A percentile compares a stretch with the other conserved stretches of the same genome.
phyloP scores from a whole-genome alignment of 2,329 filamentous ascomycete species.

The Aspergillus luchuensis region DNA sequence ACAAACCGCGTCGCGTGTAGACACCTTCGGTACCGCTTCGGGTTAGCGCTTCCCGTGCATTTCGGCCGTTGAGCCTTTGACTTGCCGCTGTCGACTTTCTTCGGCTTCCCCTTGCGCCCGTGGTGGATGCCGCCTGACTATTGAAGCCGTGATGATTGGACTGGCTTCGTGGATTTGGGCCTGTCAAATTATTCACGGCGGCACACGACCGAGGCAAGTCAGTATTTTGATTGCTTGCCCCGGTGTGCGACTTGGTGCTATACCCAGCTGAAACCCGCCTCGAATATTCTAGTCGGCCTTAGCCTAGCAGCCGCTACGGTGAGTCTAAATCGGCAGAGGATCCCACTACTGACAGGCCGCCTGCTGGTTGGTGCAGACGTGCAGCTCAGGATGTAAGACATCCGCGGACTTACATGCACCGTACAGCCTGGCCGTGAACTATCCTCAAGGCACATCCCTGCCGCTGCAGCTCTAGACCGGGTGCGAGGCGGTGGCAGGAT shows the following conservation, averaged over 20 bases:
- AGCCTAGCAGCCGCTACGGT: constrained; percentile 3
- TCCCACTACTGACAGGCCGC: neutral
- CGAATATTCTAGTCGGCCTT: constrained; percentile 4
- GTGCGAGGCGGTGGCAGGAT: neutral
- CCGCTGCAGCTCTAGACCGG: neutral
- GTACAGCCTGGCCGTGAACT: too few species aligned
- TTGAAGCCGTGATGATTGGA: neutral
- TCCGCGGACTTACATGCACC: constrained; percentile 11
- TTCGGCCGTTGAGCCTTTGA: constrained; percentile 14
- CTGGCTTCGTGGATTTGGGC: neutral
- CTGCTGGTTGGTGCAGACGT: constrained; percentile 9
- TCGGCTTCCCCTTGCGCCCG: neutral
- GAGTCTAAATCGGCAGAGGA: constrained; percentile 12
- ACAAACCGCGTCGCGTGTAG: neutral
- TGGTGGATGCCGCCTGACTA: neutral
- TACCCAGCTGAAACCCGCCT: neutral
- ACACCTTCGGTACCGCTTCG: neutral
- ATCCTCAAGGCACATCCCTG: neutral
- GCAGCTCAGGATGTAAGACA: constrained; percentile 13
- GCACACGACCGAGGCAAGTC: neutral
- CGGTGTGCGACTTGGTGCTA: neutral
- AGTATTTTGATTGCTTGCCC: neutral
- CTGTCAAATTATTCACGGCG: neutral
- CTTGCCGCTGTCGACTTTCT: constrained; percentile 5
- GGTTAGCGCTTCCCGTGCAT: constrained; percentile 13